phyloP scores from a whole-genome alignment of 305 asterid species.

The Rubia occidens region DNA sequence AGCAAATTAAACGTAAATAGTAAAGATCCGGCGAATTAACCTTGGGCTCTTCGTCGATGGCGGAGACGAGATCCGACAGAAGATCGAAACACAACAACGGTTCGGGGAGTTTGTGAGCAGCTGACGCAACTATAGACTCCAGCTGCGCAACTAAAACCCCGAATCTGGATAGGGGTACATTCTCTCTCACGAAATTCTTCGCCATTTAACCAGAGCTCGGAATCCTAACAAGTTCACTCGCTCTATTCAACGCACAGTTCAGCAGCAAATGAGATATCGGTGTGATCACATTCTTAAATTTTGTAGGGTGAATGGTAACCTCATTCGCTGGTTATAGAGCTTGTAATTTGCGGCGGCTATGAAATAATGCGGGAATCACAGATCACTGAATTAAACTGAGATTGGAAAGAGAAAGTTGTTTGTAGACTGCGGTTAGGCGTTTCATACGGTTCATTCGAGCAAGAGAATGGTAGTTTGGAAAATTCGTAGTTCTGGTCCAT shows the following conservation, averaged over 20 bases:
- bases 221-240: constrained; percentile 53
- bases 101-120: constrained; percentile 87
- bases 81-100: constrained; percentile 91
- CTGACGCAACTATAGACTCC: constrained; percentile 91
- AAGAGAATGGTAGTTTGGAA: not conserved
- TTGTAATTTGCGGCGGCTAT: not conserved
- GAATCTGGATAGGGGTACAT: constrained; percentile 60
- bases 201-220: constrained; percentile 56
- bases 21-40: constrained; percentile 24
- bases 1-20: not conserved
- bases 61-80: constrained; percentile 85
- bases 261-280: not conserved
- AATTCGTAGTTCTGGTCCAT: too few species aligned
- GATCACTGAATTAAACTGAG: not conserved
- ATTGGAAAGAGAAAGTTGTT: not conserved
- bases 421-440: not conserved
- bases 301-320: not conserved
- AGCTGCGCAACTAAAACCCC: constrained; percentile 95
- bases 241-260: constrained; percentile 29
- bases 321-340: not conserved
- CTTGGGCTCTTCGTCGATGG: constrained; percentile 79
- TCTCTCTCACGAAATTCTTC: constrained; percentile 41
- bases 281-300: constrained; percentile 1
- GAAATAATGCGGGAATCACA: not conserved
- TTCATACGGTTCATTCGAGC: not conserved